phyloP scores from a whole-genome alignment of 2,329 filamentous ascomycete genomes.

The Trichoderma aggressivum region DNA sequence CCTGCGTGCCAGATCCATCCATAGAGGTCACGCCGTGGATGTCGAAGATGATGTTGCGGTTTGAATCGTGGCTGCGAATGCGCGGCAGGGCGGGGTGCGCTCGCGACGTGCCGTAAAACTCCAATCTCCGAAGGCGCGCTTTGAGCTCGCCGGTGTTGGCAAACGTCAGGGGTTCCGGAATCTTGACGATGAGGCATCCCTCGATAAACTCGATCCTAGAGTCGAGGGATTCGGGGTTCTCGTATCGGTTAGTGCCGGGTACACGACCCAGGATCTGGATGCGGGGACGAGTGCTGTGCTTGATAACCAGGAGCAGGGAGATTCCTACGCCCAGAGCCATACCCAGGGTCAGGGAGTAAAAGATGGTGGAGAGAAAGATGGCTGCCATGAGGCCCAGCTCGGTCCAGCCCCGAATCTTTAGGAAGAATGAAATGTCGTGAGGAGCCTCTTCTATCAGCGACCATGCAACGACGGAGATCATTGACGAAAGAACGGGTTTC shows the following conservation, averaged over 20 bases:
- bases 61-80: constrained; percentile 72
- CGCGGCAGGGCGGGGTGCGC: constrained; percentile 86
- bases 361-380: constrained; percentile 88
- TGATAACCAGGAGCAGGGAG: constrained; percentile 83
- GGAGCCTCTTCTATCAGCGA: constrained; percentile 94
- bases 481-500: constrained; percentile 90
- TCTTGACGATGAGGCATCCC: constrained; percentile 92
- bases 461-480: constrained; percentile 94
- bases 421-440: constrained; percentile 86
- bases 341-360: constrained; percentile 89
- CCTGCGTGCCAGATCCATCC: constrained; percentile 90
- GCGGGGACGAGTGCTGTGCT: constrained; percentile 83
- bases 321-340: constrained; percentile 93
- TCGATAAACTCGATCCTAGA: constrained; percentile 83
- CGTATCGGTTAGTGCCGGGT: constrained; percentile 76
- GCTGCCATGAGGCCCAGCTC: constrained; percentile 84
- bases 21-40: constrained; percentile 95
- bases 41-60: constrained; percentile 92
- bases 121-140: constrained; percentile 74
- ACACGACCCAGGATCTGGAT: constrained; percentile 95
- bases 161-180: constrained; percentile 93
- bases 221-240: constrained; percentile 74
- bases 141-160: constrained; percentile 94
- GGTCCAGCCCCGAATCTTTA: constrained; percentile 77
- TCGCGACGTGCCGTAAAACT: constrained; percentile 80